phyloP scores from a whole-genome alignment of 306 rosid species.

The Begonia fuchsioides region DNA sequence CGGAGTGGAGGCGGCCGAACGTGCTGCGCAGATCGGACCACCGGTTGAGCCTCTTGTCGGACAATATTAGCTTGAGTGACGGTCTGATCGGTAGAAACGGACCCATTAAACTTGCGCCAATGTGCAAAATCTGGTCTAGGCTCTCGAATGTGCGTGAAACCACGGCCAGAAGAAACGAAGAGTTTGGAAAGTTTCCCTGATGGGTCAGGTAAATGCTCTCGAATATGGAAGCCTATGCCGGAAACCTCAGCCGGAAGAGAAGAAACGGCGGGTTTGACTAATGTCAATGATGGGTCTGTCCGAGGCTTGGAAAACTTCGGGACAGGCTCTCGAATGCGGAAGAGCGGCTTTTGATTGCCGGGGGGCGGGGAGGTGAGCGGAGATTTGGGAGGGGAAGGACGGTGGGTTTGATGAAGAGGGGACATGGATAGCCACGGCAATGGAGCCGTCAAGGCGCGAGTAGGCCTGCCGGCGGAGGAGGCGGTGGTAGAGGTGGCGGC shows the following conservation, averaged over 20 bases:
- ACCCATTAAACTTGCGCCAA: conserved; percentile 16
- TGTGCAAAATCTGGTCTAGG: conserved; percentile 5
- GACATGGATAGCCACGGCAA: conserved; percentile 20
- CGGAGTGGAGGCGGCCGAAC: conserved; percentile 24
- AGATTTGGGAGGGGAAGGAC: conserved; percentile 20
- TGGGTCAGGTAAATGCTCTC: conserved; percentile 17
- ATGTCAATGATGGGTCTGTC: conserved; percentile 14
- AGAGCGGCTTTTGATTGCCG: conserved; percentile 20
- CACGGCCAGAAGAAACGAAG: conserved; percentile 38
- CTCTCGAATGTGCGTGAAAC: conserved; percentile 22
- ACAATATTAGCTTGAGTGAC: conserved; percentile 23
- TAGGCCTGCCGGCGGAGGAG: conserved; percentile 1
- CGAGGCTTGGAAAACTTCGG: conserved; percentile 13
- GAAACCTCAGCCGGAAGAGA: conserved; percentile 40
- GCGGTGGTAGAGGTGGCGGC: conserved; percentile 6
- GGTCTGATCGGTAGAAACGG: conserved; percentile 13
- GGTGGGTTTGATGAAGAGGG: conserved; percentile 20
- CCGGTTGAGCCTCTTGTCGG: conserved; percentile 23
- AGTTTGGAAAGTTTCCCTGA: conserved; percentile 29
- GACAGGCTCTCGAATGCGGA: conserved; percentile 17
- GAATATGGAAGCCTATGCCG: conserved; percentile 20
- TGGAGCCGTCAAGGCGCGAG: conserved; percentile 18
- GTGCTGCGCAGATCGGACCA: conserved; percentile 17
- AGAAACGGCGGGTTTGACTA: conserved; percentile 38
- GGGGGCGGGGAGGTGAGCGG: conserved; percentile 19